Base-by-base conservation (phyloP, 768 basidiomycete genomes). In the Trametes cubensis region DNA sequence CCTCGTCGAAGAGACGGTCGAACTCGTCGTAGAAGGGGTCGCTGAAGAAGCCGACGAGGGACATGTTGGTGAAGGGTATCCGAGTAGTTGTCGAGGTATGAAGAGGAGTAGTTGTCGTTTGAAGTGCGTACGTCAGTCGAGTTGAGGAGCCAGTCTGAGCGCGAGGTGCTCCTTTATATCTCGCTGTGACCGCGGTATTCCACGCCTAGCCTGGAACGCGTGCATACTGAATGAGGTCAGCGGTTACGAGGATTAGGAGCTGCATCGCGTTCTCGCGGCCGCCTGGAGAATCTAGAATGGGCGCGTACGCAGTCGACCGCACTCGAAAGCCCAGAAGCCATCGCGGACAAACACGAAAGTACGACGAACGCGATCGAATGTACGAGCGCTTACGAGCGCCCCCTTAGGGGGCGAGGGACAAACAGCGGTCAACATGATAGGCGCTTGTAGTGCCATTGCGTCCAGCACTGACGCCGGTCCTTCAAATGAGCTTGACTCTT, bases 1-100 rank as follows among this genome's bases (percentile, higher is more conserved):
- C 70, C 34, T 81, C 78, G 55, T 80, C 78, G 61, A 81, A 71
- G 61, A 81, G 65, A 59, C 75, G 78, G 38, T 82, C 79, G 38
- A 80, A 74, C 49, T 79, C 76, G 54, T 77, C 69, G 65, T 68
- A 70, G 67, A 78, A 76, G 13, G 79, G 79, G 61, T 81, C 76
- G 71, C 77, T 75, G 66, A 74, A 72, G 72, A 74, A 73, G 46
- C 71, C 69, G 30, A 76, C 72, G 64, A 75, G 70, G 26, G 74
- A 73, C 74, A 75, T 75, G 48, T 6, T 54, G 51, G 39, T 25
- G 6, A 28, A 28, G 34, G 34, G 34, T 34, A 34, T 34, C 2
- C 23, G 23, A 28, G 48, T 26, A 30, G 25, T 26, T 28, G 48
- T 14, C 34, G 34, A 7, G 34, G 18, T 21, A 14, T 17, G 15